Conservation (phyloP, 2,329 filamentous ascomycete species). For the Ophiostoma ips region DNA sequence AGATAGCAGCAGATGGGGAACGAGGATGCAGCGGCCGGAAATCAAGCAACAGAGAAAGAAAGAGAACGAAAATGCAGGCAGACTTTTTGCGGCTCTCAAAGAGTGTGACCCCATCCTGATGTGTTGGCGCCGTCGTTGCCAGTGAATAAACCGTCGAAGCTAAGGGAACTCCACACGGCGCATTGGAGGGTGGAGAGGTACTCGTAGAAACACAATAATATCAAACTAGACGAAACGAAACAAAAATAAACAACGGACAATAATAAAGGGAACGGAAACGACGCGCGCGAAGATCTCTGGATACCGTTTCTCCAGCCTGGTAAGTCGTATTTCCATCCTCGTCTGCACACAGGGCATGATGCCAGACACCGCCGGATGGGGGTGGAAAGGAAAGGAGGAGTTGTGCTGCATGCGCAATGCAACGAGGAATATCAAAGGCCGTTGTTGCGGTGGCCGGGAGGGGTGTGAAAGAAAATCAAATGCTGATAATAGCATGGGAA, state of each 20-base stretch:
- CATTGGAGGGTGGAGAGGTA: conserved; percentile 23
- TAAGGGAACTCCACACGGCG: conserved; percentile 47
- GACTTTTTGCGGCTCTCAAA: conserved; percentile 46
- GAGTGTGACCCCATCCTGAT: conserved; percentile 63
- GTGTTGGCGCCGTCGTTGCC: conserved; percentile 77
- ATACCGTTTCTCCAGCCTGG: no score
- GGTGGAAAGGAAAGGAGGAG: background rate
- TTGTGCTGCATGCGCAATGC: background rate
- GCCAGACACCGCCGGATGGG: background rate
- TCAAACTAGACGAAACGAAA: no score
- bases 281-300: no score
- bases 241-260: no score
- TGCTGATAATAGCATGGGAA: background rate
- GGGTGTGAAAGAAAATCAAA: background rate
- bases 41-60: conserved; percentile 25
- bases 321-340: no score
- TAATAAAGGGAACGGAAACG: no score
- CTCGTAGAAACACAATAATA: background rate
- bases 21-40: conserved; percentile 5
- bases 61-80: conserved; percentile 38
- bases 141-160: conserved; percentile 56
- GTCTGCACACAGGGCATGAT: no score
- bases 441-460: background rate
- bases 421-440: background rate
- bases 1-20: conserved; percentile 20